These are phyloP conservation scores for Rosa persica DNA, from an alignment of 306 rosid genomes.

Conservation along the genomic window DNA sequence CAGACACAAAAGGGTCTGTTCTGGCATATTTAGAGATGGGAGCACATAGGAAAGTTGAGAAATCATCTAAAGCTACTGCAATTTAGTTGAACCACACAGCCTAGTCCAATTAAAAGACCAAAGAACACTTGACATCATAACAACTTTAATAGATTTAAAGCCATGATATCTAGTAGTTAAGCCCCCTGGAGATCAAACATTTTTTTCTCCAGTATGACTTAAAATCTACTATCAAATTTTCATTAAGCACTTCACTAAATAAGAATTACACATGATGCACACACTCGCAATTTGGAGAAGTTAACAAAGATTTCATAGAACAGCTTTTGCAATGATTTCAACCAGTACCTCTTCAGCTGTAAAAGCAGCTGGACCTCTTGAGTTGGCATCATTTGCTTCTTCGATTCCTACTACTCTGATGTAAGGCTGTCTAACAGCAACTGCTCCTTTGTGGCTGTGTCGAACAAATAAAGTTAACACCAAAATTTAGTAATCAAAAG, in stretches of 20 bases:
- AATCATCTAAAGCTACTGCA: background rate
- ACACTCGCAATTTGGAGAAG: conserved; percentile 11
- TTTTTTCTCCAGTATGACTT: background rate
- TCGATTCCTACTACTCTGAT: conserved; percentile 95
- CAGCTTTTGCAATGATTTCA: conserved; percentile 8
- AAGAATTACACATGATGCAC: background rate
- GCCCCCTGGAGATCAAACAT: background rate
- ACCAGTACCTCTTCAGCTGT: conserved; percentile 69
- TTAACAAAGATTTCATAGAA: conserved; percentile 3
- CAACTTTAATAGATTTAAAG: background rate
- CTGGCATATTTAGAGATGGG: background rate
- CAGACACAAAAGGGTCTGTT: background rate
- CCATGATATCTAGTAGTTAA: background rate
- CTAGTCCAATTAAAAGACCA: background rate
- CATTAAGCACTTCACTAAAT: background rate
- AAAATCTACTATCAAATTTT: background rate
- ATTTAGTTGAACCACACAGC: background rate
- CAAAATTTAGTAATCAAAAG: background rate
- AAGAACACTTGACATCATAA: background rate
- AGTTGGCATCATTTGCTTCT: conserved; percentile 66
- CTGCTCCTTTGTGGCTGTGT: conserved; percentile 89
- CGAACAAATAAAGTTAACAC: conserved; percentile 17
- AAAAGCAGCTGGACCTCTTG: conserved; percentile 70
- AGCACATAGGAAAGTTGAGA: background rate
- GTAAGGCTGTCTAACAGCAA: conserved; percentile 95